Percentiles rank a stretch among this genome's conserved stretches.
Conservation (phyloP, 169 alveolate species). For the Plasmodium chabaudi region DNA sequence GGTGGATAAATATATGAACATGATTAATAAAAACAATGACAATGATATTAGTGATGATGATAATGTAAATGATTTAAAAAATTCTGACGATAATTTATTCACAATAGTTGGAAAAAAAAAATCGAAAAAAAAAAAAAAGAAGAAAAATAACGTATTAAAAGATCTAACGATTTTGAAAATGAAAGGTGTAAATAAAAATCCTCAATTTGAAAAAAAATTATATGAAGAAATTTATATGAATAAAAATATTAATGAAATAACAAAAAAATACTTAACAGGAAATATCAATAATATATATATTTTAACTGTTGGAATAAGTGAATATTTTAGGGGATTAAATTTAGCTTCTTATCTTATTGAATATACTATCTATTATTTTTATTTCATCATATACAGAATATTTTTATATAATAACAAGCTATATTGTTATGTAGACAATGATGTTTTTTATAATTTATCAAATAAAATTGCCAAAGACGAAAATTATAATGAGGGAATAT, state of each 20-base stretch:
- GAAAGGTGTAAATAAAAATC: conserved; percentile 26
- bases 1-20: neutral
- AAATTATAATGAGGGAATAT: conserved; percentile 31
- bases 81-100: neutral
- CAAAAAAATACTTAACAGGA: conserved; percentile 68
- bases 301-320: conserved; percentile 75
- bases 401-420: conserved; percentile 45
- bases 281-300: conserved; percentile 63
- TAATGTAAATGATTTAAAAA: neutral
- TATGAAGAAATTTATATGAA: conserved; percentile 75
- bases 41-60: no score
- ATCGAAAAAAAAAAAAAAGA: conserved; percentile 1
- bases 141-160: conserved; percentile 7
- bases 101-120: conserved; percentile 3
- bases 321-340: conserved; percentile 68
- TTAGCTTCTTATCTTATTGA: conserved; percentile 75
- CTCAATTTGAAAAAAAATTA: conserved; percentile 55
- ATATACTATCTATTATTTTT: conserved; percentile 58
- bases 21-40: neutral
- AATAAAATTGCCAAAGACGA: conserved; percentile 17
- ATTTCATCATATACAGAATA: conserved; percentile 61
- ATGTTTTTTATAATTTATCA: conserved; percentile 56
- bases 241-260: conserved; percentile 31
- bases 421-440: conserved; percentile 52
- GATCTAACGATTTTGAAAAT: conserved; percentile 36